Base-by-base conservation (phyloP, 306 rosid genomes). In the Crotalaria pallida region DNA sequence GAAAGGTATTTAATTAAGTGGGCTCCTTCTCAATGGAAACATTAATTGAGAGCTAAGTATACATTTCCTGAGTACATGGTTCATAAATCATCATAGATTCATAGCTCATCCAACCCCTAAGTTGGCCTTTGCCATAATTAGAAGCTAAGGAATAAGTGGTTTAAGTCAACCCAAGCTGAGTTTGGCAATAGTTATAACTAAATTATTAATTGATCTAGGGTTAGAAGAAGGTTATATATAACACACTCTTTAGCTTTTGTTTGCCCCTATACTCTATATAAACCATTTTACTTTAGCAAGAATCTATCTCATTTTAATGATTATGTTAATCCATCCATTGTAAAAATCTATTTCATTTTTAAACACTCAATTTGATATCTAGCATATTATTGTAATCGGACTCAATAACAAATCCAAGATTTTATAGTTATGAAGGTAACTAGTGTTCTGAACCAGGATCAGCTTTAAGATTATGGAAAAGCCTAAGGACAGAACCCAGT, bases 11-110 rank as follows among this genome's bases (percentile, higher is more conserved):
- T 71, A 58, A 72, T 18, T 65, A 58, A 66, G 67, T 58, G 79
- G 75, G 71, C 52, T 58, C 75, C 52, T 65, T 65, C 73, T 49
- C 44, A 47, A 16, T 72, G 1, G 16, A 67, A 22, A 41, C 69
- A 55, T 56, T 12, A 31, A 50, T 73, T 73, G 57, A 67, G 27
- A 41, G 44, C 47, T 31, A 41, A 67, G 11, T 23, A 60, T 67
- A 45, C 53, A 65, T 65, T 58, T 78, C 53, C 19, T 49, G 52
- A 58, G 55, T 40, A 65, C 45, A 48, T 6, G 16, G 38, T 21
- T 49, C 26, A 23, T 22, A 11, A 49, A 22, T 12, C 16, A 60
- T 27, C n/a, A 36, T 55, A 12, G 15, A 27, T 53, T 27, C n/a
- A 36, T 55, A 12, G 15, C 27, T 53, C 19, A 19, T 34, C 11